Conservation (phyloP, 1,284 basidiomycete genomes). For the Cutaneotrichosporon dermatis region DNA sequence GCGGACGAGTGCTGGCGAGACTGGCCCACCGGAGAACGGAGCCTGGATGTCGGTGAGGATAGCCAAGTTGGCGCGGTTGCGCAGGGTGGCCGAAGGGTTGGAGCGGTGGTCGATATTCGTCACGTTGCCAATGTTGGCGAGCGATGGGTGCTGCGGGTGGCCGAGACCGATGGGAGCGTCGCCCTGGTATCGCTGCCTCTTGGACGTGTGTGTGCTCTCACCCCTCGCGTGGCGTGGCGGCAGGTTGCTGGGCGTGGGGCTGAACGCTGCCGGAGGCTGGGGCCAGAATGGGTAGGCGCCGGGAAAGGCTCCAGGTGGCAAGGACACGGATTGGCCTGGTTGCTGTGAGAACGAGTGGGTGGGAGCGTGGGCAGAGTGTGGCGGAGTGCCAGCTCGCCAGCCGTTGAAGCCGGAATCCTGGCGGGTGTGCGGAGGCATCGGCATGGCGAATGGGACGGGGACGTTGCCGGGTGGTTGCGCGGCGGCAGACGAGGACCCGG, state of each 20-base stretch:
- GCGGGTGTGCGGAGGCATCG: conserved; percentile 4
- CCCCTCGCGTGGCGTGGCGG: background rate
- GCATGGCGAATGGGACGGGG: conserved; percentile 1
- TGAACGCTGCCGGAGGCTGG: background rate
- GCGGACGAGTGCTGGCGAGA: background rate
- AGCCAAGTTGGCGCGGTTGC: background rate
- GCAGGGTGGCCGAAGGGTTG: background rate
- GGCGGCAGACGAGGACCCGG: background rate
- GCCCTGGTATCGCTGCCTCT: conserved; percentile 1
- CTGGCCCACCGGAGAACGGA: background rate
- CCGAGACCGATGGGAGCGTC: background rate
- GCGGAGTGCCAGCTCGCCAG: background rate
- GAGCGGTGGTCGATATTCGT: background rate
- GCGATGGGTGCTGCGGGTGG: background rate
- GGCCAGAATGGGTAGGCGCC: conserved; percentile 14
- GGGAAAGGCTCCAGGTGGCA: conserved; percentile 2
- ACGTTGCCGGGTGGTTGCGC: background rate
- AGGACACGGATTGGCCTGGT: background rate
- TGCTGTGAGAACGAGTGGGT: background rate
- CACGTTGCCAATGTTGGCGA: background rate
- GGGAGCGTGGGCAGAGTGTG: background rate
- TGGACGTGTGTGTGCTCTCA: background rate
- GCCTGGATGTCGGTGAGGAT: background rate
- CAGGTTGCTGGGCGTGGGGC: background rate
- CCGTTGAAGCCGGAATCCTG: conserved; percentile 6